A percentile compares a stretch with the other conserved stretches of the same genome.
Conservation (phyloP, 768 basidiomycete species). For the Russula sp. region DNA sequence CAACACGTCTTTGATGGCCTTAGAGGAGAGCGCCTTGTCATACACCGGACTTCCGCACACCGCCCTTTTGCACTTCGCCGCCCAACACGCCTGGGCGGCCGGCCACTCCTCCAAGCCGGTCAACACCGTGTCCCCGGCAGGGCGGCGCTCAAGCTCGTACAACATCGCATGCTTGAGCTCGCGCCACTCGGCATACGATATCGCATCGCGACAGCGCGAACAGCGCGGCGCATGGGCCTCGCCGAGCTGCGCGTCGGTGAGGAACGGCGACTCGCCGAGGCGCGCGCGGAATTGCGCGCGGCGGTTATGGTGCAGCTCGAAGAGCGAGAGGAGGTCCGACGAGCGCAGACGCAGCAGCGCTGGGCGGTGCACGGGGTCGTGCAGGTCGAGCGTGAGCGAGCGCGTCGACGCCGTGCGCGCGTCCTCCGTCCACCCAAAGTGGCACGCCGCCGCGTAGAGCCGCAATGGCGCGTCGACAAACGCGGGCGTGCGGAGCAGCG, state of each 20-base stretch:
- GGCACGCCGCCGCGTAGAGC: conserved; percentile 49
- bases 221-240: conserved; percentile 46
- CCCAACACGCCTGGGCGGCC: conserved; percentile 58
- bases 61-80: conserved; percentile 42
- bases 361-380: conserved; percentile 40
- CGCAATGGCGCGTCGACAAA: conserved; percentile 47
- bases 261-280: conserved; percentile 52
- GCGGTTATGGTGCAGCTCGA: conserved; percentile 49
- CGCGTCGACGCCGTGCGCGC: conserved; percentile 47
- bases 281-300: conserved; percentile 45
- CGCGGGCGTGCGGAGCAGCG: conserved; percentile 47
- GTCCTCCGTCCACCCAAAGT: conserved; percentile 56
- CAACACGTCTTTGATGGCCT: conserved; percentile 50
- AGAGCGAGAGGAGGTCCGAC: conserved; percentile 46
- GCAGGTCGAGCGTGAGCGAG: conserved; percentile 50
- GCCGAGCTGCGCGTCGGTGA: conserved; percentile 32
- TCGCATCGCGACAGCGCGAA: conserved; percentile 41
- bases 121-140: conserved; percentile 53
- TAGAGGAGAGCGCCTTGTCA: conserved; percentile 48
- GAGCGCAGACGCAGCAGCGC: conserved; percentile 45
- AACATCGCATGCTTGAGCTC: conserved; percentile 55
- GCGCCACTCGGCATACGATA: conserved; percentile 59
- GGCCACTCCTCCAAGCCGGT: conserved; percentile 50
- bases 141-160: conserved; percentile 52
- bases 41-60: conserved; percentile 48